phyloP scores from a whole-genome alignment of 208 protist species.

The Leishmania tropica region DNA sequence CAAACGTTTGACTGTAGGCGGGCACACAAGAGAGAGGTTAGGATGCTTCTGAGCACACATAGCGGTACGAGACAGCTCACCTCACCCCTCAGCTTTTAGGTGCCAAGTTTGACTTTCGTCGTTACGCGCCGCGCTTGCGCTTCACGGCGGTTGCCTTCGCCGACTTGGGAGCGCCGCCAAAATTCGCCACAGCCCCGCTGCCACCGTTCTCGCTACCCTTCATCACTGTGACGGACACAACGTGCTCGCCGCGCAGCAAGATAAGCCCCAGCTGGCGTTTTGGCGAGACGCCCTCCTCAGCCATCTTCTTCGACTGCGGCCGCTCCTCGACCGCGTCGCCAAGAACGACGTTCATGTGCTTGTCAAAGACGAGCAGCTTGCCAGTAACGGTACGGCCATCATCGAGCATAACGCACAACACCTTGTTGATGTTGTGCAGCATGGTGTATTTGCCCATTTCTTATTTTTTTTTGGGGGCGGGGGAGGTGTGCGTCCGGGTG shows the following conservation, averaged over 20 bases:
- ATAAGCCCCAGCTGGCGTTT: conserved; percentile 72
- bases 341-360: conserved; percentile 91
- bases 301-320: conserved; percentile 71
- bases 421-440: conserved; percentile 86
- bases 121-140: conserved; percentile 33
- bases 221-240: conserved; percentile 78
- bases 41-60: neutral
- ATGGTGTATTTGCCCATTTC: conserved; percentile 77
- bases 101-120: neutral
- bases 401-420: conserved; percentile 64
- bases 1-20: neutral
- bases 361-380: conserved; percentile 83
- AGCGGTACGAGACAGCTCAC: neutral
- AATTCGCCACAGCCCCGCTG: conserved; percentile 14
- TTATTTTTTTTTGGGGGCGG: neutral
- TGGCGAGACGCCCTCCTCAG: conserved; percentile 49
- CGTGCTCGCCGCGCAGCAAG: conserved; percentile 83
- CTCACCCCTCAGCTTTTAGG: neutral
- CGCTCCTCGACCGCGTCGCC: conserved; percentile 61
- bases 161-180: conserved; percentile 47
- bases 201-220: conserved; percentile 24
- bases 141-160: conserved; percentile 46
- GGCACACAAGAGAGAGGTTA: neutral
- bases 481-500: neutral
- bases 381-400: conserved; percentile 78